Evolutionary conservation across 345 rosid genomes (phyloP), one percentile per base, ranked within the genome.

Genomic region (Isatis tinctoria): DNA sequence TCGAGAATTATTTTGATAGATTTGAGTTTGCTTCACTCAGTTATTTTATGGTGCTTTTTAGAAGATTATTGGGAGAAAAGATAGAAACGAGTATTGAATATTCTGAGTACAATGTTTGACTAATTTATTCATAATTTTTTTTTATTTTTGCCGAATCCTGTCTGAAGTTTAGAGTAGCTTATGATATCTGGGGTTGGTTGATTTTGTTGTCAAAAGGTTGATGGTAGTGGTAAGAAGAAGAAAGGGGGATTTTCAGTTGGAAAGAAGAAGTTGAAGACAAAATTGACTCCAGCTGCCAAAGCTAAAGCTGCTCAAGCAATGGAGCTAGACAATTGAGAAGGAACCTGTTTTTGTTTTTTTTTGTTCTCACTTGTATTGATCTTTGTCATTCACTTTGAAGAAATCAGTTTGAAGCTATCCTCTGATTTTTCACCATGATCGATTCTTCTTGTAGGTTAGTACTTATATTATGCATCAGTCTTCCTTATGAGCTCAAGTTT

Each of bases 231-330:
- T 60, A 96, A 86, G 83, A 90, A 84, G 78, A 86, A 83, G 79
- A 88, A 84, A 87, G 80, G 88, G 75, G 95, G 97, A 35, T 96
- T 96, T 80, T 85, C 75, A 72, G 93, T 96, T 8, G 94, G 93
- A 69, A 96, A 90, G 86, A 90, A 88, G 76, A 96, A 89, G 67
- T 65, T 89, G 81, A 95, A 90, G 90, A 90, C 99, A 47, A 92
- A 87, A 69, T 28, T 95, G 62, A 85, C 88, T 51, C 89, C 93
- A 53, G 41, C 80, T 64, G 85, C 89, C 5, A 92, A 89, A 79
- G 98, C 99, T 65, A 92, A 92, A 80, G 99, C 83, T 65, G 87
- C 85, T 6, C 99, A 90, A 76, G 99, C 96, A 3, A 92, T 96
- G 99, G 98, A 96, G 85, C 85, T 96, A 3, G 94, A 90, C 71